A percentile compares a stretch with the other conserved stretches of the same genome.
Evolutionary conservation across 2,329 filamentous ascomycete species (phyloP).

Genomic region (Metarhizium brunneum): DNA sequence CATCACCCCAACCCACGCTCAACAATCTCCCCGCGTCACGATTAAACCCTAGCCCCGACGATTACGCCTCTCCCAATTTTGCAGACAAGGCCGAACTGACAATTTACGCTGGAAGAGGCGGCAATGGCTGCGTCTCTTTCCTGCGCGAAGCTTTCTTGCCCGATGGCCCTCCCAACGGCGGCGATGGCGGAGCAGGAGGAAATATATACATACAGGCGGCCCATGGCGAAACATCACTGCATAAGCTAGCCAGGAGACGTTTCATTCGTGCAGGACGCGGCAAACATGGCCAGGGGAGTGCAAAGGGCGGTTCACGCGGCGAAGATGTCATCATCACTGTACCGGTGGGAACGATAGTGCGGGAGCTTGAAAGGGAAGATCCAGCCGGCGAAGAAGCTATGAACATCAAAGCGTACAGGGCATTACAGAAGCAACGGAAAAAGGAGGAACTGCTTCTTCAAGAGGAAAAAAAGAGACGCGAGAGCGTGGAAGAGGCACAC

Average conservation of each 20-base stretch:
- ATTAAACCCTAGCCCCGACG: constrained; percentile 73
- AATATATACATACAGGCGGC: constrained; percentile 93
- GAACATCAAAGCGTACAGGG: constrained; percentile 22
- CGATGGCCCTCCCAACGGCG: constrained; percentile 87
- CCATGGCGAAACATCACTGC: constrained; percentile 81
- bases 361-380: constrained; percentile 72
- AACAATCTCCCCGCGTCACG: constrained; percentile 41
- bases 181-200: constrained; percentile 85
- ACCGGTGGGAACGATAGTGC: constrained; percentile 82
- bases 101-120: constrained; percentile 70
- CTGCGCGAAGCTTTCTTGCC: constrained; percentile 82
- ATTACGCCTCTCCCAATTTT: constrained; percentile 77
- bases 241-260: constrained; percentile 75
- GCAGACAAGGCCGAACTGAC: constrained; percentile 76
- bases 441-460: constrained; percentile 24
- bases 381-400: constrained; percentile 58
- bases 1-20: constrained; percentile 14
- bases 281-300: constrained; percentile 69
- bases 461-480: constrained; percentile 16
- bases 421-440: constrained; percentile 22
- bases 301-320: constrained; percentile 66
- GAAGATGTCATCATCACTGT: constrained; percentile 84
- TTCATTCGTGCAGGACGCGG: constrained; percentile 66
- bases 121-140: constrained; percentile 91
- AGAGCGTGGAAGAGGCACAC: constrained; percentile 5